Evolutionary conservation across 441 rosid species (phyloP), one percentile per base, ranked within the genome.

Genomic region (Manihot esculenta): DNA sequence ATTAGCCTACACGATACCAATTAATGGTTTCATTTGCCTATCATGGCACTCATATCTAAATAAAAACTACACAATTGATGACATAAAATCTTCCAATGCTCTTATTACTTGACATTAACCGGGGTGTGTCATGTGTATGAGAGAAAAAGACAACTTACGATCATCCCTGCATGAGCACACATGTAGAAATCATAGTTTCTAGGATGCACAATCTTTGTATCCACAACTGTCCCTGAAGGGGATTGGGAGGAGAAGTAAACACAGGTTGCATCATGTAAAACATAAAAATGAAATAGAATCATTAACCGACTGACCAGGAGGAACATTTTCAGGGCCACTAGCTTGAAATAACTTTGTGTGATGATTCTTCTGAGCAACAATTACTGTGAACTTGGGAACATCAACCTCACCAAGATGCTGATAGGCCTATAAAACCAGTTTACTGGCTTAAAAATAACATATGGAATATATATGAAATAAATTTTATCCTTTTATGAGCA

Each of bases 291-390:
- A 68, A 53, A 62, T 66, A 57, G 33, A 10, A 58, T 0, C 3
- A 45, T 21, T 3, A 71, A 75, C 10, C 47, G 64, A 56, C 77
- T 76, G 10, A 89, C 92, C 95, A 35, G 93, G 85, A 50, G 96
- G 98, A 77, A 95, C 97, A 85, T 95, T 95, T 56, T 86, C 88
- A 58, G 86, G 67, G 70, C 84, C 84, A 69, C 63, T 78, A 21
- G 84, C 77, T 81, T 75, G 89, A 79, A 95, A 93, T 74, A 95
- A 74, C 82, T 88, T 95, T 17, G 97, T 93, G 74, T 88, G 95
- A 81, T 92, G 99, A 60, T 84, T 88, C 84, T 95, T 93, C 72
- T 95, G 97, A 26, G 91, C 93, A 73, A 95, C 87, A 26, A 95
- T 83, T 20, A 95, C 94, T 4, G 93, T 91, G 79, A 95, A 92